These are phyloP conservation scores for Lactifluus pinguis DNA, from an alignment of 768 basidiomycete species.

Conservation along the genomic window DNA sequence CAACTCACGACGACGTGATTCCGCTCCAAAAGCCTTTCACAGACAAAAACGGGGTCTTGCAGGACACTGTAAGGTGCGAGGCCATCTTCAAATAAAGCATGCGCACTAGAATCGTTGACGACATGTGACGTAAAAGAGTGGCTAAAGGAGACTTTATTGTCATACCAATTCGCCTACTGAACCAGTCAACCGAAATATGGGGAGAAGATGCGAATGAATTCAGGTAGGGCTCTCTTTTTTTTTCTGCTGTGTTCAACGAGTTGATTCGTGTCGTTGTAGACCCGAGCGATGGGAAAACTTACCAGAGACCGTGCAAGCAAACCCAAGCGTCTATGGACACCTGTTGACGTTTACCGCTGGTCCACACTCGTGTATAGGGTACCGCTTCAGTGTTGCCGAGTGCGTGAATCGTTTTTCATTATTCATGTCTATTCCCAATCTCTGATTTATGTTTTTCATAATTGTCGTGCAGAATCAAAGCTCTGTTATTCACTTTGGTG, in stretches of 20 bases:
- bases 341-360: not conserved
- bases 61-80: slow-evolving; percentile 16
- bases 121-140: not conserved
- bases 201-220: slow-evolving; percentile 22
- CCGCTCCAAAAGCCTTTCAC: slow-evolving; percentile 23
- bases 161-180: slow-evolving; percentile 23
- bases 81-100: no score
- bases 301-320: slow-evolving; percentile 6
- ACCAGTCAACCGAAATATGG: slow-evolving; percentile 18
- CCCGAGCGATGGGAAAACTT: slow-evolving; percentile 19
- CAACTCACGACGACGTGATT: slow-evolving; percentile 25
- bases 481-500: slow-evolving; percentile 8
- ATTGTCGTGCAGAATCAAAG: slow-evolving; percentile 3
- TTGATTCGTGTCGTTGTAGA: not conserved
- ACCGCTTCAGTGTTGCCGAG: slow-evolving; percentile 9
- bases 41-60: slow-evolving; percentile 15
- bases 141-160: slow-evolving; percentile 17
- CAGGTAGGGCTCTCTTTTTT: not conserved
- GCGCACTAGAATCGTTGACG: not conserved
- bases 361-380: slow-evolving; percentile 24
- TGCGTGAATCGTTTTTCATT: not conserved
- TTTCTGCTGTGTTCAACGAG: not conserved
- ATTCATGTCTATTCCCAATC: no score
- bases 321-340: slow-evolving; percentile 18
- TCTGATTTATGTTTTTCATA: not conserved